These are phyloP conservation scores for Diaporthe helianthi DNA, from an alignment of 2,329 filamentous ascomycete species.

Conservation along the genomic window DNA sequence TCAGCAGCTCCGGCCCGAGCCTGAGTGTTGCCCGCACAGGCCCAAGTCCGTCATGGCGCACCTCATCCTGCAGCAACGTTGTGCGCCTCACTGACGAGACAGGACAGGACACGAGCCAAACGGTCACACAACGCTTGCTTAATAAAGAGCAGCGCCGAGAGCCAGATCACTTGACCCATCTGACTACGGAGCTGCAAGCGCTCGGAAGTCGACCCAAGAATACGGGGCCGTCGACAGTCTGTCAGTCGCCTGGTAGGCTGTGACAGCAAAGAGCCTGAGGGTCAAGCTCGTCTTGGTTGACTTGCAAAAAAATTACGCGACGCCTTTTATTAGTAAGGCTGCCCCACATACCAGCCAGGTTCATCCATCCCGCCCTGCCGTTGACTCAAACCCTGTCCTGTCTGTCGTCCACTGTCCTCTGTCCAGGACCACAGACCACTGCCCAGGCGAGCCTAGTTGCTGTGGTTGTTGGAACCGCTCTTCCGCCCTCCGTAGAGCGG, in stretches of 20 bases:
- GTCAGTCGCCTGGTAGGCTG: too few species aligned
- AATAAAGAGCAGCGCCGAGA: neutral
- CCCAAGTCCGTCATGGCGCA: neutral
- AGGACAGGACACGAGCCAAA: constrained; percentile 1
- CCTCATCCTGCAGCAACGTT: neutral
- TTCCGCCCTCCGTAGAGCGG: constrained; percentile 23
- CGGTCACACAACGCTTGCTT: neutral
- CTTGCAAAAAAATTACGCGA: constrained; percentile 26
- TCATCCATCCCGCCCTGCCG: constrained; percentile 11
- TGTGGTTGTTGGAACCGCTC: neutral
- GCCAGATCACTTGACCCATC: neutral
- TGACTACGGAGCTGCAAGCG: neutral
- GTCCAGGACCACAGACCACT: neutral
- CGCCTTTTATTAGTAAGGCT: constrained; percentile 4
- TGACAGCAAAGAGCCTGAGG: neutral
- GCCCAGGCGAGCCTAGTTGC: constrained; percentile 13
- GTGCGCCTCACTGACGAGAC: too few species aligned
- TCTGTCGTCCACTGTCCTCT: too few species aligned
- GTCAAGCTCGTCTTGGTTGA: constrained; percentile 2
- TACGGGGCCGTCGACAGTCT: neutral
- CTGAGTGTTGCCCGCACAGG: neutral
- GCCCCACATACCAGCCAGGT: constrained; percentile 23
- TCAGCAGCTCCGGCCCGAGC: constrained; percentile 11
- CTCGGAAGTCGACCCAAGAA: neutral
- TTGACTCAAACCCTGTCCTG: constrained; percentile 18